These are phyloP conservation scores for Pochonia chlamydosporia DNA, from an alignment of 2,329 filamentous ascomycete genomes.

Conservation along the genomic window DNA sequence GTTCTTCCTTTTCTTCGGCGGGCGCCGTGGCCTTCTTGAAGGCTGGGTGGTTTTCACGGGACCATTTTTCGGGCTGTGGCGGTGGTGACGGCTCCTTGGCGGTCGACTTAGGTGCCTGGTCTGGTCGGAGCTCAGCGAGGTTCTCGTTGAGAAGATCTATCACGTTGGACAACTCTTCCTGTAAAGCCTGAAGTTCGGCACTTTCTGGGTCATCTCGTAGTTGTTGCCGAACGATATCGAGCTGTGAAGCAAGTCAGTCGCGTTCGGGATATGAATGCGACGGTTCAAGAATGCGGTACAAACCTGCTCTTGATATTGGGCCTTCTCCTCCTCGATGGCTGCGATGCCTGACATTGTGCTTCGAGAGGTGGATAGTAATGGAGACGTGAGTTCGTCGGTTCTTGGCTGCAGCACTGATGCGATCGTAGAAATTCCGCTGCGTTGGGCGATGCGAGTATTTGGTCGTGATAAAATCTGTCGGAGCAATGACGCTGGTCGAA, in stretches of 20 bases:
- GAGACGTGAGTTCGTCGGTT: neutral
- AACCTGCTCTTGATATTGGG: conserved; percentile 53
- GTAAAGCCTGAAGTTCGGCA: conserved; percentile 68
- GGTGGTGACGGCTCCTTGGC: conserved; percentile 41
- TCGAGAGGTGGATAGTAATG: neutral
- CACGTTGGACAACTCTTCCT: conserved; percentile 74
- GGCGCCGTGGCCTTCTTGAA: conserved; percentile 50
- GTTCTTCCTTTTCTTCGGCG: conserved; percentile 46
- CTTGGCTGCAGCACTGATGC: neutral
- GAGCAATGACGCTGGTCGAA: too few species aligned
- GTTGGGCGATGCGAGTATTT: too few species aligned
- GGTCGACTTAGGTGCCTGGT: conserved; percentile 38
- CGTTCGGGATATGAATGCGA: neutral
- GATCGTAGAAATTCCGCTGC: too few species aligned
- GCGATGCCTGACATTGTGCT: conserved; percentile 25
- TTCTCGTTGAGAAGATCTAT: conserved; percentile 73
- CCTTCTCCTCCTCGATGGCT: conserved; percentile 45
- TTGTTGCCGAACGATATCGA: conserved; percentile 70
- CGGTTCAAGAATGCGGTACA: conserved; percentile 11
- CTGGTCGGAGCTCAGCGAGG: conserved; percentile 69
- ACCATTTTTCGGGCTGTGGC: conserved; percentile 65
- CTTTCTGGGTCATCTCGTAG: conserved; percentile 78
- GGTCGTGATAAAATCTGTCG: too few species aligned
- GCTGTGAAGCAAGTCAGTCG: conserved; percentile 38
- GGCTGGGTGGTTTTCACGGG: conserved; percentile 73